Evolutionary conservation across 2,329 filamentous ascomycete species (phyloP), one percentile per base, ranked within the genome.

Genomic region (Didymosphaeria variabile): DNA sequence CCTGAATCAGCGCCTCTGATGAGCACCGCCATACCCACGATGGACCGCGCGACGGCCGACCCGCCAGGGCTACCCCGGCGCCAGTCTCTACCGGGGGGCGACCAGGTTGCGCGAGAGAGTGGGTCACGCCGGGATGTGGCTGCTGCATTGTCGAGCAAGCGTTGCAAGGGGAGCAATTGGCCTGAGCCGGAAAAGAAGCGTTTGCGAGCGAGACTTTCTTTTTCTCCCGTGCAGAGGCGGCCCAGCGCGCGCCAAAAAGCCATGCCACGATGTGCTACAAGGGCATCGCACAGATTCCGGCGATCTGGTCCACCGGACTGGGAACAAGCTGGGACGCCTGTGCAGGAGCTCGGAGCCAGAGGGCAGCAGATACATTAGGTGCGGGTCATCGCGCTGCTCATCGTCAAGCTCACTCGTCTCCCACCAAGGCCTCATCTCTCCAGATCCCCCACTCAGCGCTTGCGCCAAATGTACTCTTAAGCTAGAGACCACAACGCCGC

Each of bases 181-280:
- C 66, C 65, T 65, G 58, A 58, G 57, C 42, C 59, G 57, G 55
- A 67, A 67, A 68, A 68, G 59, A 66, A 72, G 63, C 62, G 61
- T 67, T 66, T 68, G 67, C 70, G 67, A 71, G 64, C 60, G 60
- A 53, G 60, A 55, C 59, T 62, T 71, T 56, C 57, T 71, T 75
- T 72, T 75, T 68, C 68, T 69, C 70, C 66, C 66, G 64, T 65
- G 61, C 65, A 70, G 65, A 68, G 60, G 64, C 67, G 67, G 63
- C 66, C 63, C 64, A 65, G 61, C 57, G 55, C 68, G 67, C 69
- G 69, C 60, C 72, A 67, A 70, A 68, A 70, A 65, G 69, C 74
- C 73, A 74, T 73, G 72, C 74, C 67, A 75, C 72, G 75, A 78
- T 78, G 74, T 77, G 75, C 74, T 70, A 77, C 74, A 76, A 72